Evolutionary conservation across 371 early-diverging fungal species (phyloP), one percentile per base, ranked within the genome.

Genomic region (Mortierella sp.): DNA sequence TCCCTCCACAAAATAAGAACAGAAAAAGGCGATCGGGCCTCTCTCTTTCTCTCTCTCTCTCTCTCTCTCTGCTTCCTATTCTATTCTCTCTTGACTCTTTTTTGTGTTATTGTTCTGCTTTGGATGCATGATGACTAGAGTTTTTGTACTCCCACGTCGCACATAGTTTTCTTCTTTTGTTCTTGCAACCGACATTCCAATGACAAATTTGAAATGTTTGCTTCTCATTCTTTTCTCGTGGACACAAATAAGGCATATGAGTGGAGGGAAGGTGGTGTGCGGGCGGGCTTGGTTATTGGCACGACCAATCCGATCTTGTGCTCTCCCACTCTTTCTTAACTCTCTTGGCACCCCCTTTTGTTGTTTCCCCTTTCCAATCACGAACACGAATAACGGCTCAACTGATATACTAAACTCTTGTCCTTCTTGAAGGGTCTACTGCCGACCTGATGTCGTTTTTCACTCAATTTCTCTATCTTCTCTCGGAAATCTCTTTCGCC

Each of bases 201-300:
- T 60, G 60, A 60, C 60, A 60, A 60, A 60, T 31, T 31, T 60
- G 60, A 60, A 60, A 60, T 60, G 7, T 14, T 31, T 31, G 60
- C 28, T 60, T 11, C 45, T 45, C 28, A 28, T 28, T 14, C 28
- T 31, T 28, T 58, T 28, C 10, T 45, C 3, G 48, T 60, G 14
- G 3, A 58, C 26, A 28, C 14, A 14, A 31, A 60, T 28, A 60
- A 7, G 60, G 60, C 28, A 60, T 10, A 48, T 10, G 48, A 48
- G 48, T 14, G 14, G 14, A 5, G 14, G 14, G 6, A 31, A n/a
- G n/a, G n/a, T n/a, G 31, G 31, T 60, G 11, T 58, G 31, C 58
- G 58, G n/a, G 48, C 48, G 48, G 6, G 48, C 48, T 48, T 48
- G 48, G 9, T 10, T 8, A 48, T 3, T 48, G 48, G 48, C 48